Evolutionary conservation across 164 flowering plant genomes (phyloP), one percentile per base, ranked within the genome.

Genomic region (Macadamia integrifolia): DNA sequence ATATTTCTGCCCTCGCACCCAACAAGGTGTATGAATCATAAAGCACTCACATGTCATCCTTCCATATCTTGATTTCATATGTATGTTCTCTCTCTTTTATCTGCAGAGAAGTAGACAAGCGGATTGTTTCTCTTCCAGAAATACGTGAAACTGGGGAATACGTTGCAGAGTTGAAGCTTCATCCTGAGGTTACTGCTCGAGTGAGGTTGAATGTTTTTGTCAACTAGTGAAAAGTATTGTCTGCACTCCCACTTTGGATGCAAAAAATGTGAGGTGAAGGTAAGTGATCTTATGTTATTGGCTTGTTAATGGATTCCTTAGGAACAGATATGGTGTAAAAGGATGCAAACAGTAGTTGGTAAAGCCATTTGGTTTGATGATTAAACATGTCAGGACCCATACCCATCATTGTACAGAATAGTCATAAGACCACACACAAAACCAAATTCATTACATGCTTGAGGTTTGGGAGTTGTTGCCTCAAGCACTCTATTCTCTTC

Each of bases 101-200:
- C n/a, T 79, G 61, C 60, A 93, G 98, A 88, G 98, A 93, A 70
- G 82, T 93, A 62, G 98, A 93, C 81, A 93, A 90, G 79, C 66
- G 85, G 68, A 75, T 87, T 65, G 84, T 93, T 69, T 64, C 83
- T 66, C 87, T 93, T 71, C 98, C 96, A 32, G 98, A 93, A 69
- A 93, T 93, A 66, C 85, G 96, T 62, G 95, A 93, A 79, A 84
- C 88, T 5, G 97, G 99, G 32, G 97, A 90, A 73, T 94, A 92
- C 70, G 65, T 88, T 65, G 98, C 96, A 56, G 96, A 90, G 71
- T 77, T 93, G 69, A 93, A 87, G 85, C 95, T 93, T 68, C 96
- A 89, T 68, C 98, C 96, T 9, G 98, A 93, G 66, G 95, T 93
- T 68, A 83, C 80, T 60, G 98, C 98, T 72, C 80, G 77, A 69